Evolutionary conservation across 768 basidiomycete species (phyloP).

Genomic region (Leccinum subtestaceum): DNA sequence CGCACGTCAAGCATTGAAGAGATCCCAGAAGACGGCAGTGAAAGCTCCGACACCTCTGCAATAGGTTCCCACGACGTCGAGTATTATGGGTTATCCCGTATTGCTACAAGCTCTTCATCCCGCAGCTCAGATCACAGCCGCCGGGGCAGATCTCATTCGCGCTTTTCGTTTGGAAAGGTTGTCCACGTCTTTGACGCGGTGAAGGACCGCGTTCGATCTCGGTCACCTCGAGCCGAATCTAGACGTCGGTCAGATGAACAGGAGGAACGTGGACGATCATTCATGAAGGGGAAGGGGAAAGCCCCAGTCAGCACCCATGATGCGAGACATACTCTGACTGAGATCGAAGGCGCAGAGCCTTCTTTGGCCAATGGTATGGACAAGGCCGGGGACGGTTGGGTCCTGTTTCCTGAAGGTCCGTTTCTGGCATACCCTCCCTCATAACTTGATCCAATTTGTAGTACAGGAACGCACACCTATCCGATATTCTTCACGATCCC

Average conservation of each 20-base stretch:
- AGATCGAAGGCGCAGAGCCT: constrained; percentile 33
- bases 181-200: constrained; percentile 48
- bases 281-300: constrained; percentile 33
- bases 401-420: constrained; percentile 82
- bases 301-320: constrained; percentile 1
- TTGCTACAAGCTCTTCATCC: constrained; percentile 12
- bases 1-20: constrained; percentile 43
- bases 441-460: constrained; percentile 46
- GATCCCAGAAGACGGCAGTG: constrained; percentile 34
- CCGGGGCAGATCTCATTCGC: constrained; percentile 41
- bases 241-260: constrained; percentile 1
- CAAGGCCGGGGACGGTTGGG: constrained; percentile 61
- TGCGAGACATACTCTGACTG: constrained; percentile 13
- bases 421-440: constrained; percentile 14
- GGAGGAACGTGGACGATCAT: constrained; percentile 31
- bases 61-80: constrained; percentile 2
- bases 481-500: constrained; percentile 94
- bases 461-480: constrained; percentile 85
- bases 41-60: constrained; percentile 7
- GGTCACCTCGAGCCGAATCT: constrained; percentile 35
- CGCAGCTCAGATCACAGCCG: constrained; percentile 16
- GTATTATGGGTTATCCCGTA: constrained; percentile 15
- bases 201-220: constrained; percentile 45
- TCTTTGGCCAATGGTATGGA: constrained; percentile 11
- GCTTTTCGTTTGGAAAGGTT: constrained; percentile 54